Conservation (phyloP, 176 grass and related monocot genomes). For the Ampelocalamus luodianensis region DNA sequence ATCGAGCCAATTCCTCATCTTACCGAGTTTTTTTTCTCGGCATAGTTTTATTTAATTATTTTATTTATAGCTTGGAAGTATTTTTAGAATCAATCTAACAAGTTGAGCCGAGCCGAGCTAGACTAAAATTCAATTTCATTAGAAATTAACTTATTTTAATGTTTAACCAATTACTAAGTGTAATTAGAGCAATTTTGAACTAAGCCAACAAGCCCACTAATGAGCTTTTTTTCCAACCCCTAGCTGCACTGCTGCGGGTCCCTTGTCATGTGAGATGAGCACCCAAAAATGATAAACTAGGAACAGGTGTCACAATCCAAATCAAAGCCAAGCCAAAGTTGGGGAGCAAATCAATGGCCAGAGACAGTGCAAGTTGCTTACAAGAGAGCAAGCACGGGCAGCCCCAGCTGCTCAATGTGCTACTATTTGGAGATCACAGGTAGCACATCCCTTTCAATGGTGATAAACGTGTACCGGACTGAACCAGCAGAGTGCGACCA, state of each 20-base stretch:
- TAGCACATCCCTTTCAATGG: constrained; percentile 43
- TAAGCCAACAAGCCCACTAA: no score
- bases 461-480: constrained; percentile 34
- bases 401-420: constrained; percentile 12
- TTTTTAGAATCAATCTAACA: no score
- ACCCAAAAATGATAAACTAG: neutral
- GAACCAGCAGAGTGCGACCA: constrained; percentile 31
- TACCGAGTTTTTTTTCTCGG: no score
- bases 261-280: constrained; percentile 8
- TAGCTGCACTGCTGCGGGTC: constrained; percentile 19
- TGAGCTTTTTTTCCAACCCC: neutral
- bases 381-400: constrained; percentile 5
- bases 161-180: no score
- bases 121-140: no score
- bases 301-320: constrained; percentile 10
- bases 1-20: no score
- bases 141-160: no score
- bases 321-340: constrained; percentile 30
- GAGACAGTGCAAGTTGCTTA: constrained; percentile 6
- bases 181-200: no score
- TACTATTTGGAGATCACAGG: constrained; percentile 41
- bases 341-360: constrained; percentile 25
- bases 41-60: no score
- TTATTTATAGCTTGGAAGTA: no score
- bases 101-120: no score